Percentiles rank a stretch among this genome's conserved stretches.
These are phyloP conservation scores for Allium fistulosum DNA, from an alignment of 106 monocot genomes.

Conservation along the genomic window DNA sequence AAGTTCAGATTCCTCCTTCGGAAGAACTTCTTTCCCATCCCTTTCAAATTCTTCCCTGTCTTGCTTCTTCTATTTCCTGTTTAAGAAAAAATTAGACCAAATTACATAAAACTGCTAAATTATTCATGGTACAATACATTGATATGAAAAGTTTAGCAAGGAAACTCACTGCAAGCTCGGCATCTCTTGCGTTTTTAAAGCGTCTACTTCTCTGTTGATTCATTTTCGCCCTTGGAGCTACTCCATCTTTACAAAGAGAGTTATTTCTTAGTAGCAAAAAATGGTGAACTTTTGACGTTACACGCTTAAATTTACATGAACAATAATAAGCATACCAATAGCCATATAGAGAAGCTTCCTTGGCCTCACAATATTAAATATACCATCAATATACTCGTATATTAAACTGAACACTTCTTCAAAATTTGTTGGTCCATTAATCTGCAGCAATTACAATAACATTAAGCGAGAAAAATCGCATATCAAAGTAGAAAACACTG, in stretches of 20 bases:
- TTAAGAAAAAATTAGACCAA: too few species aligned
- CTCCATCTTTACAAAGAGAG: conserved; percentile 29
- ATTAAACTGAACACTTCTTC: conserved; percentile 51
- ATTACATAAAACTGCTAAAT: conserved; percentile 1
- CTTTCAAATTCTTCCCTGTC: conserved; percentile 9
- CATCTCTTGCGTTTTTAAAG: conserved; percentile 35
- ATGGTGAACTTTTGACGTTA: background rate
- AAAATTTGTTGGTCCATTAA: conserved; percentile 23
- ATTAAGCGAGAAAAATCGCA: background rate
- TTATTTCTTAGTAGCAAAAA: background rate
- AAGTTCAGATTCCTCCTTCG: conserved; percentile 4
- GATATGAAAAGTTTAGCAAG: background rate
- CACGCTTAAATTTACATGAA: background rate
- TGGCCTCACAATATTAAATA: conserved; percentile 43
- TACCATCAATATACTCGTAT: conserved; percentile 38
- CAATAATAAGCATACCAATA: conserved; percentile 19
- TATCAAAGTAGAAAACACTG: background rate
- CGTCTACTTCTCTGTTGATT: conserved; percentile 52
- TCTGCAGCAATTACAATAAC: conserved; percentile 1
- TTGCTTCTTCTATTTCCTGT: conserved; percentile 35
- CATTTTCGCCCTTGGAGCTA: conserved; percentile 62
- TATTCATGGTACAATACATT: background rate
- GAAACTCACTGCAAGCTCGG: conserved; percentile 23
- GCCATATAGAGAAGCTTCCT: conserved; percentile 60
- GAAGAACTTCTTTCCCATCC: conserved; percentile 8